Percentiles rank a stretch among this genome's conserved stretches.
Conservation (phyloP, 1,284 basidiomycete genomes). For the Cerrena zonata region DNA sequence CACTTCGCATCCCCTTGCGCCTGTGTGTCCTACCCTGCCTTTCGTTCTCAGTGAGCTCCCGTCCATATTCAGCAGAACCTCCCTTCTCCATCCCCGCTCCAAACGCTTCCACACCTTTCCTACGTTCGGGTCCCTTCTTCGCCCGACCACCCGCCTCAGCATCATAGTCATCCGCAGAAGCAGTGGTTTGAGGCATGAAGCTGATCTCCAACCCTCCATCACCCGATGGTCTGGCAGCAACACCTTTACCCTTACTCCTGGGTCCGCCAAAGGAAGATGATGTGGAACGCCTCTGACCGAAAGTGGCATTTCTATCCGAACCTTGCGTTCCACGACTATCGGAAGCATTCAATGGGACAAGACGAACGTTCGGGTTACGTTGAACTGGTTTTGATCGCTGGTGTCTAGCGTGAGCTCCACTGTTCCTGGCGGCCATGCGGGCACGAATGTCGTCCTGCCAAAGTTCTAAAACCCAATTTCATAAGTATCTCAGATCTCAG, state of each 20-base stretch:
- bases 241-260: conserved; percentile 12
- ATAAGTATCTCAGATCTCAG: no score
- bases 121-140: conserved; percentile 36
- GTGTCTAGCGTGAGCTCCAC: conserved; percentile 5
- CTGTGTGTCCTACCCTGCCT: conserved; percentile 66
- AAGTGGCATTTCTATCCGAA: conserved; percentile 50
- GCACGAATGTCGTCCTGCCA: conserved; percentile 26
- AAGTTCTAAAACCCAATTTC: conserved; percentile 15
- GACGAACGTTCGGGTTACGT: conserved; percentile 46
- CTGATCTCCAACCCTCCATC: conserved; percentile 63
- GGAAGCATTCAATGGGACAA: conserved; percentile 56
- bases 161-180: conserved; percentile 30
- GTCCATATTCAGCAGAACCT: conserved; percentile 38
- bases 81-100: conserved; percentile 84
- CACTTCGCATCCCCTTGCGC: conserved; percentile 72
- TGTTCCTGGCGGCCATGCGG: conserved; percentile 20
- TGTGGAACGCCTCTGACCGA: conserved; percentile 59
- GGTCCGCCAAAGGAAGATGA: conserved; percentile 11
- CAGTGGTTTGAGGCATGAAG: conserved; percentile 49
- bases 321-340: conserved; percentile 26
- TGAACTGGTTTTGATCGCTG: conserved; percentile 11
- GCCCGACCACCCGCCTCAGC: conserved; percentile 21
- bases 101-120: conserved; percentile 71
- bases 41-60: conserved; percentile 50
- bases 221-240: conserved; percentile 20